These are phyloP conservation scores for Macadamia integrifolia DNA, from an alignment of 164 flowering plant species.

Conservation along the genomic window DNA sequence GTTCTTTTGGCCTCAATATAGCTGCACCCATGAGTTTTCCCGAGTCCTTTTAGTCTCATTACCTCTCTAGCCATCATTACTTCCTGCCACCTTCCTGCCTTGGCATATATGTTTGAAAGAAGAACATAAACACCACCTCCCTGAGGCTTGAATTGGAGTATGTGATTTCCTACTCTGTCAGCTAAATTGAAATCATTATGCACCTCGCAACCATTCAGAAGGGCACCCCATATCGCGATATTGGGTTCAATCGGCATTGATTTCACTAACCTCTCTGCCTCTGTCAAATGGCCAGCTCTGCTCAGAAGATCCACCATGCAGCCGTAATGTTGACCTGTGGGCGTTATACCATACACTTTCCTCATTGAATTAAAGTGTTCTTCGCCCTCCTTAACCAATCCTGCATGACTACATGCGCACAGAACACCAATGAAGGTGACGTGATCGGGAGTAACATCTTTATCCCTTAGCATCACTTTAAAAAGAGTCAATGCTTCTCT, in stretches of 20 bases:
- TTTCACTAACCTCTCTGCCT: slow-evolving; percentile 18
- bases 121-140: slow-evolving; percentile 26
- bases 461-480: slow-evolving; percentile 18
- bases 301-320: slow-evolving; percentile 31
- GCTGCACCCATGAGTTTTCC: slow-evolving; percentile 22
- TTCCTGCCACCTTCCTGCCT: slow-evolving; percentile 23
- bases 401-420: slow-evolving; percentile 27
- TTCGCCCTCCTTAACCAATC: slow-evolving; percentile 24
- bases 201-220: slow-evolving; percentile 26
- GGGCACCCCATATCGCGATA: slow-evolving; percentile 20
- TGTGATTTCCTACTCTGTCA: slow-evolving; percentile 8
- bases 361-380: slow-evolving; percentile 28
- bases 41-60: slow-evolving; percentile 11
- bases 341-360: slow-evolving; percentile 14
- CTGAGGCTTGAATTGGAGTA: slow-evolving; percentile 14
- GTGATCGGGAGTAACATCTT: slow-evolving; percentile 18
- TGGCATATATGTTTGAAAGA: slow-evolving; percentile 26
- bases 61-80: slow-evolving; percentile 25
- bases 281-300: slow-evolving; percentile 21
- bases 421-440: slow-evolving; percentile 27
- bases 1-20: slow-evolving; percentile 9
- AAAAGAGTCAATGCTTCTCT: slow-evolving; percentile 20
- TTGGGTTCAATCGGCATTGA: slow-evolving; percentile 23
- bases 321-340: slow-evolving; percentile 23
- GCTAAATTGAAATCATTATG: slow-evolving; percentile 17